phyloP scores from a whole-genome alignment of 805 yeast genomes.

The Zygosaccharomyces kombuchaensis region DNA sequence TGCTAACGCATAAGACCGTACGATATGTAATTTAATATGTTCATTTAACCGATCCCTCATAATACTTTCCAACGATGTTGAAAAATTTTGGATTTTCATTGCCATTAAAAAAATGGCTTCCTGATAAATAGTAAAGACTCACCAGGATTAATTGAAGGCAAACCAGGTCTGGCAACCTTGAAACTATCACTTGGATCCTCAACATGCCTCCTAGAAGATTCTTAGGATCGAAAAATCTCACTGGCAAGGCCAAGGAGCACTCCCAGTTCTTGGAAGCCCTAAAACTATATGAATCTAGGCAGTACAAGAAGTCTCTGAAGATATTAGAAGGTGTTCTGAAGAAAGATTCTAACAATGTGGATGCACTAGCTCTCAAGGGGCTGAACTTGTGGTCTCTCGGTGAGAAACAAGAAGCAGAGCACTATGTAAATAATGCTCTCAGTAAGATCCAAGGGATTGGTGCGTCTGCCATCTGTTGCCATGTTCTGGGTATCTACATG shows the following conservation, averaged over 20 bases:
- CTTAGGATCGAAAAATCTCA: conserved; percentile 1
- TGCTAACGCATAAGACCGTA: conserved; percentile 22
- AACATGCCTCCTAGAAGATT: conserved; percentile 5
- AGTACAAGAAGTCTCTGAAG: conserved; percentile 81
- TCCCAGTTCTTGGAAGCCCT: conserved; percentile 75
- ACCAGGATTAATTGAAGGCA: neutral
- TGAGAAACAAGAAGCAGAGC: conserved; percentile 58
- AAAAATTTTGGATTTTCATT: conserved; percentile 4
- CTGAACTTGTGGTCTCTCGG: conserved; percentile 55
- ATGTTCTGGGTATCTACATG: conserved; percentile 80
- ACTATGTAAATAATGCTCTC: conserved; percentile 57
- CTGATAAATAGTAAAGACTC: neutral
- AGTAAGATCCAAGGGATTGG: conserved; percentile 45
- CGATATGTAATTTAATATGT: neutral
- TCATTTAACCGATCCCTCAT: neutral
- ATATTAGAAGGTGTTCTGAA: conserved; percentile 69
- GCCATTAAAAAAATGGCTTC: neutral
- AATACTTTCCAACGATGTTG: conserved; percentile 5
- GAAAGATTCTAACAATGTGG: conserved; percentile 71
- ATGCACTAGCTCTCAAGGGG: conserved; percentile 82
- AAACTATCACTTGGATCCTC: neutral
- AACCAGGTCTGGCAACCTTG: neutral
- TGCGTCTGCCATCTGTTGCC: conserved; percentile 68
- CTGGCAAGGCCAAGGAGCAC: conserved; percentile 56
- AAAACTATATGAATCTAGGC: conserved; percentile 74